These are phyloP conservation scores for Trichophyton benhamiae DNA, from an alignment of 2,329 filamentous ascomycete species.

Conservation along the genomic window DNA sequence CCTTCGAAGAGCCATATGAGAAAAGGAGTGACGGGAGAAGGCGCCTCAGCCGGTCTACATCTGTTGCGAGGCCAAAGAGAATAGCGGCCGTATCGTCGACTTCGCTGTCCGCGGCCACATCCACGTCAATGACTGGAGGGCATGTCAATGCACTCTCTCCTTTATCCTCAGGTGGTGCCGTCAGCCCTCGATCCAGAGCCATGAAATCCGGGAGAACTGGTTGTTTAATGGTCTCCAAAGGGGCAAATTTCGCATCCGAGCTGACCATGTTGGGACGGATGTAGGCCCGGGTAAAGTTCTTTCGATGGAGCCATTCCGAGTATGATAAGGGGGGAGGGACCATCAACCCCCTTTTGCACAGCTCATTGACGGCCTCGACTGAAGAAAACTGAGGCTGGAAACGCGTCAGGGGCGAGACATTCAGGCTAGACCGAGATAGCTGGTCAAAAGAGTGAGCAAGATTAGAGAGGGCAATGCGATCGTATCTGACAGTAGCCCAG, in stretches of 20 bases:
- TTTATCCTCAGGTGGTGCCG: conserved; percentile 19
- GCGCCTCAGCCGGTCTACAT: conserved; percentile 31
- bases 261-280: conserved; percentile 28
- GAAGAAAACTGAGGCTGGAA: conserved; percentile 5
- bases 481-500: conserved; percentile 30
- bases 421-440: conserved; percentile 12
- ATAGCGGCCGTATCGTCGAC: conserved; percentile 31
- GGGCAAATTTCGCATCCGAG: conserved; percentile 27
- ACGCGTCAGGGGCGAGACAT: neutral
- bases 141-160: conserved; percentile 26
- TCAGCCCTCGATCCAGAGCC: conserved; percentile 29
- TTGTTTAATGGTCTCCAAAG: conserved; percentile 27
- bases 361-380: conserved; percentile 13
- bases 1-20: conserved; percentile 32
- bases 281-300: conserved; percentile 34
- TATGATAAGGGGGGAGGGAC: conserved; percentile 25
- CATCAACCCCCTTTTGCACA: conserved; percentile 26
- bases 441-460: conserved; percentile 28
- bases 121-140: conserved; percentile 29
- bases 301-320: conserved; percentile 31
- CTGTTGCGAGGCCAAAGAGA: conserved; percentile 32
- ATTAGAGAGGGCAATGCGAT: conserved; percentile 25
- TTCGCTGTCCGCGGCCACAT: conserved; percentile 29
- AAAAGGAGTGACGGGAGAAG: conserved; percentile 31
- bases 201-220: conserved; percentile 29